Evolutionary conservation across 164 flowering plant species (phyloP).

Genomic region (Houttuynia cordata): DNA sequence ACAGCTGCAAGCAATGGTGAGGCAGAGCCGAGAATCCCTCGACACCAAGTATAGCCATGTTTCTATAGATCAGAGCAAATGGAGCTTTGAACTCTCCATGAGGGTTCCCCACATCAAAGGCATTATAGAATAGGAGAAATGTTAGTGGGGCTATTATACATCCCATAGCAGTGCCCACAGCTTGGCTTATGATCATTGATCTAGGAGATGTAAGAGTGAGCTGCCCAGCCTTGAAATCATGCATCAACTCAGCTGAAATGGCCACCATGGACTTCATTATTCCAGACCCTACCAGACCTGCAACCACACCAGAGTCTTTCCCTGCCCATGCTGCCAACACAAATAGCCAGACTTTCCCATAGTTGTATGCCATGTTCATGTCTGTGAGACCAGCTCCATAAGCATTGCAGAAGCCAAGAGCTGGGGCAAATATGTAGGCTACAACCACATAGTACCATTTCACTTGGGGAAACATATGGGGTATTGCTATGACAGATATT

Average conservation of each 20-base stretch:
- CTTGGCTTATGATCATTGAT: slow-evolving; percentile 76
- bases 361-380: slow-evolving; percentile 87
- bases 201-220: slow-evolving; percentile 82
- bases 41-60: slow-evolving; percentile 88
- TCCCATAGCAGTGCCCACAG: slow-evolving; percentile 80
- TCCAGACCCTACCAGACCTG: slow-evolving; percentile 86
- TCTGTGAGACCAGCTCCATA: slow-evolving; percentile 92
- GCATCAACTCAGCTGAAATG: slow-evolving; percentile 78
- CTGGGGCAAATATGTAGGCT: slow-evolving; percentile 73
- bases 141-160: slow-evolving; percentile 83
- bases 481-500: slow-evolving; percentile 55
- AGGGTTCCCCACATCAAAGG: slow-evolving; percentile 80
- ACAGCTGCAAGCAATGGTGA: slow-evolving; percentile 67
- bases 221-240: slow-evolving; percentile 84
- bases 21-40: slow-evolving; percentile 91
- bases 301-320: slow-evolving; percentile 56
- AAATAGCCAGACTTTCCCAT: slow-evolving; percentile 85
- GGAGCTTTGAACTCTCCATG: slow-evolving; percentile 84
- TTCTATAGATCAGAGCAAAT: slow-evolving; percentile 69
- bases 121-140: slow-evolving; percentile 83
- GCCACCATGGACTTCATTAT: slow-evolving; percentile 72
- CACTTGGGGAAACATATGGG: slow-evolving; percentile 67
- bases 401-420: slow-evolving; percentile 88
- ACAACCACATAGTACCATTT: slow-evolving; percentile 79
- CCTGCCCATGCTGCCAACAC: slow-evolving; percentile 60